Conservation (phyloP, 352 stramenopile species). For the Phytophthora sansomeana region DNA sequence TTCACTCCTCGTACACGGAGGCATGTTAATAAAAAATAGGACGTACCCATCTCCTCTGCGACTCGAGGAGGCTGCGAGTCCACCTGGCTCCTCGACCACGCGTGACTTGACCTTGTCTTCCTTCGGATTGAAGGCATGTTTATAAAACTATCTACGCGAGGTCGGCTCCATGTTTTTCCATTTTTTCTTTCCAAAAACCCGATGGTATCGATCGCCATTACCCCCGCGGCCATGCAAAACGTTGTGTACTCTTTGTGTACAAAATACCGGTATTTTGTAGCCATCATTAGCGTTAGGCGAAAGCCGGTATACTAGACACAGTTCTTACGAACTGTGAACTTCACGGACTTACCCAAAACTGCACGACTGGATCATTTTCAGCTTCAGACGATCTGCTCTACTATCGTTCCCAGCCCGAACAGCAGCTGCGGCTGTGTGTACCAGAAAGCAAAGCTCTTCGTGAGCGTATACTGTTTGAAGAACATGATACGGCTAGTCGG, state of each 20-base stretch:
- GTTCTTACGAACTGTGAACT: too few species aligned
- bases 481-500: constrained; percentile 1
- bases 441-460: too few species aligned
- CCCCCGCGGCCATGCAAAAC: background rate
- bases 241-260: background rate
- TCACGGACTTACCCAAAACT: too few species aligned
- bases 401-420: too few species aligned
- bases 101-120: background rate
- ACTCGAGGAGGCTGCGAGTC: background rate
- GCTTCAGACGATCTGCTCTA: too few species aligned
- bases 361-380: too few species aligned
- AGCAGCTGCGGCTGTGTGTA: too few species aligned
- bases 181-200: background rate
- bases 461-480: constrained; percentile 6
- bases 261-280: background rate
- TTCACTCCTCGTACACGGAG: background rate
- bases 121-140: background rate
- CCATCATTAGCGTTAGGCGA: background rate
- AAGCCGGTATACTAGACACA: too few species aligned
- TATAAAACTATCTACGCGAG: too few species aligned
- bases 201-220: too few species aligned
- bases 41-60: background rate
- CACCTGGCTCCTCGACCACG: background rate
- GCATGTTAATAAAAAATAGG: background rate
- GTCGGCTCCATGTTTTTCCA: background rate